These are phyloP conservation scores for Helianthus annuus DNA, from an alignment of 129 eudicot genomes.

Conservation along the genomic window DNA sequence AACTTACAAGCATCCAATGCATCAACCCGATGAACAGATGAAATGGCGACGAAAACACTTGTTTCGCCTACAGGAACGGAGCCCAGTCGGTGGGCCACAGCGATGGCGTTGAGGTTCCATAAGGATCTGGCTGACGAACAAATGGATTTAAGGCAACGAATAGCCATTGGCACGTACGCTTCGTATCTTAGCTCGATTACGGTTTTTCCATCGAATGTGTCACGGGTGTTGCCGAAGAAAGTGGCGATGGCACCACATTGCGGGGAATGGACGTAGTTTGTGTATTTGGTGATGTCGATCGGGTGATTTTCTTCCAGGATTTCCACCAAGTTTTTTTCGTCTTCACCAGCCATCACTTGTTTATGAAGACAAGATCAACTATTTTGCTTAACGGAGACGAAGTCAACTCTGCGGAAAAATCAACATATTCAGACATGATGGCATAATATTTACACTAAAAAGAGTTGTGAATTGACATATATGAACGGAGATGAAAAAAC, in stretches of 20 bases:
- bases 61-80: conserved; percentile 84
- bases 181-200: conserved; percentile 83
- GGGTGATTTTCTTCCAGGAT: conserved; percentile 70
- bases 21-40: conserved; percentile 82
- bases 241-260: conserved; percentile 90
- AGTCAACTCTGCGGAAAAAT: conserved; percentile 12
- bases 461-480: too few relatives aligned
- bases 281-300: conserved; percentile 73
- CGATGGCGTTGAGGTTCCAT: conserved; percentile 72
- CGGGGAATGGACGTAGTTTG: conserved; percentile 65
- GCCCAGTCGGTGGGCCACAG: conserved; percentile 76
- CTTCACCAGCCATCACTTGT: conserved; percentile 52
- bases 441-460: background rate
- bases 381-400: background rate
- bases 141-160: conserved; percentile 70
- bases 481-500: too few relatives aligned
- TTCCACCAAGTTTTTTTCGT: conserved; percentile 64
- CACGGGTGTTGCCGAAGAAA: conserved; percentile 85
- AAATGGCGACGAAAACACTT: conserved; percentile 69
- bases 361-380: conserved; percentile 11
- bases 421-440: conserved; percentile 2
- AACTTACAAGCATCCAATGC: conserved; percentile 87
- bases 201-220: conserved; percentile 75
- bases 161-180: conserved; percentile 94
- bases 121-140: conserved; percentile 70